Percentiles rank a stretch among this genome's conserved stretches.
Conservation (phyloP, 495 filamentous ascomycete species). For the Trichoderma gamsii region DNA sequence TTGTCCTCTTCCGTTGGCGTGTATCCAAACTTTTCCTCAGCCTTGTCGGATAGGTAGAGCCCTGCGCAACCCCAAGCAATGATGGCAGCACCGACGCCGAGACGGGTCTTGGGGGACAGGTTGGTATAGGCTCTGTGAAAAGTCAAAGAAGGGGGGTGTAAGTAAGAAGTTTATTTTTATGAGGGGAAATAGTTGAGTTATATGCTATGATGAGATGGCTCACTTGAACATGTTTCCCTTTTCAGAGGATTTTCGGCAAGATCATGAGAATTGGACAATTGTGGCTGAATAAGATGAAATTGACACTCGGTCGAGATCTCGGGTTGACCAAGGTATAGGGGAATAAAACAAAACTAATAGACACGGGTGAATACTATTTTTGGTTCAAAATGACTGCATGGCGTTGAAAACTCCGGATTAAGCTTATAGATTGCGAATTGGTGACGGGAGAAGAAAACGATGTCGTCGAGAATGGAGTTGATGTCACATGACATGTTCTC, state of each 20-base stretch:
- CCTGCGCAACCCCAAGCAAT: slow-evolving; percentile 40
- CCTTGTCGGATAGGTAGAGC: slow-evolving; percentile 33
- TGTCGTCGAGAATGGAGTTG: too few relatives aligned
- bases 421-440: too few relatives aligned
- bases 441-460: too few relatives aligned
- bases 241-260: neutral
- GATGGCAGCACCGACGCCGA: slow-evolving; percentile 37
- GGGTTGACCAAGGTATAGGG: too few relatives aligned
- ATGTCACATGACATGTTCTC: too few relatives aligned
- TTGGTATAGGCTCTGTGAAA: slow-evolving; percentile 30
- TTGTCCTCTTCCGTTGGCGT: slow-evolving; percentile 41
- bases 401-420: too few relatives aligned
- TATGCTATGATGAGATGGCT: neutral
- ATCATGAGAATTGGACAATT: neutral
- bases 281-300: neutral
- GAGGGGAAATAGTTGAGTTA: neutral
- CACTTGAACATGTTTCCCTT: slow-evolving; percentile 15
- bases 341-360: too few relatives aligned
- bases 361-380: too few relatives aligned
- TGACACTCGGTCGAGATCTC: too few relatives aligned
- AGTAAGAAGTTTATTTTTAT: neutral
- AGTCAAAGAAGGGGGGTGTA: neutral
- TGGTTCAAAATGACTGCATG: too few relatives aligned
- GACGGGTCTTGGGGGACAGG: slow-evolving; percentile 32
- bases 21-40: slow-evolving; percentile 37